These are phyloP conservation scores for Plectosphaerella plurivora DNA, from an alignment of 2,329 filamentous ascomycete species.

Conservation along the genomic window DNA sequence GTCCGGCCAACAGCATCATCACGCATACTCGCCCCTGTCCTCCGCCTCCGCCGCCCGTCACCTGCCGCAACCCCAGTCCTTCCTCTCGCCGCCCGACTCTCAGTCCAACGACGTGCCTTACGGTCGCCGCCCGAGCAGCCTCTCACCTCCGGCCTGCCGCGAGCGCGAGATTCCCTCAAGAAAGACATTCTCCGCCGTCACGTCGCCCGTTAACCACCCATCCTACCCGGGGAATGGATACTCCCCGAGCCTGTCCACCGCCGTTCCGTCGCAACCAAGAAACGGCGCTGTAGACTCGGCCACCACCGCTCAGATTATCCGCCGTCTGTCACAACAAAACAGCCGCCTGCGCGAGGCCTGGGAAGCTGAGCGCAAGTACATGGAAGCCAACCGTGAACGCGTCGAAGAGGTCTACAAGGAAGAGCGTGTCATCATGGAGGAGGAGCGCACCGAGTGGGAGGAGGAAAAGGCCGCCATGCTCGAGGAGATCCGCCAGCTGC, in stretches of 20 bases:
- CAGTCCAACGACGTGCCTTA: constrained; percentile 5
- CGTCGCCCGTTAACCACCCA: neutral
- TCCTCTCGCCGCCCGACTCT: constrained; percentile 16
- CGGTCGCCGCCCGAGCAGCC: constrained; percentile 7
- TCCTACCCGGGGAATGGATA: constrained; percentile 5
- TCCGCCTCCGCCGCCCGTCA: constrained; percentile 13
- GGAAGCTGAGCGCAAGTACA: constrained; percentile 48
- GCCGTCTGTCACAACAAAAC: constrained; percentile 37
- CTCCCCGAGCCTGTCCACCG: constrained; percentile 19
- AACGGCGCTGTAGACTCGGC: constrained; percentile 21
- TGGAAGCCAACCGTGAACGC: constrained; percentile 48
- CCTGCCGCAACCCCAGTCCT: constrained; percentile 13
- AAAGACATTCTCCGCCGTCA: neutral
- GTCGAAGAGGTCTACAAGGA: constrained; percentile 53
- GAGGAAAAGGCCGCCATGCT: constrained; percentile 36
- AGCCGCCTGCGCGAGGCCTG: constrained; percentile 41
- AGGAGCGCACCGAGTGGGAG: constrained; percentile 42
- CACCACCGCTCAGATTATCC: constrained; percentile 28
- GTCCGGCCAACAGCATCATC: constrained; percentile 11
- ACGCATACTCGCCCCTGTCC: constrained; percentile 15
- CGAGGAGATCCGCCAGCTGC: constrained; percentile 35
- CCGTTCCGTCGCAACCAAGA: constrained; percentile 18
- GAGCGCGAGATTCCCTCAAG: neutral
- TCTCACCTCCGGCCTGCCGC: constrained; percentile 10
- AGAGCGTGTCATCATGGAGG: constrained; percentile 49